A percentile compares a stretch with the other conserved stretches of the same genome.
Evolutionary conservation across 495 filamentous ascomycete species (phyloP).

Genomic region (Aspergillus conjunctus): DNA sequence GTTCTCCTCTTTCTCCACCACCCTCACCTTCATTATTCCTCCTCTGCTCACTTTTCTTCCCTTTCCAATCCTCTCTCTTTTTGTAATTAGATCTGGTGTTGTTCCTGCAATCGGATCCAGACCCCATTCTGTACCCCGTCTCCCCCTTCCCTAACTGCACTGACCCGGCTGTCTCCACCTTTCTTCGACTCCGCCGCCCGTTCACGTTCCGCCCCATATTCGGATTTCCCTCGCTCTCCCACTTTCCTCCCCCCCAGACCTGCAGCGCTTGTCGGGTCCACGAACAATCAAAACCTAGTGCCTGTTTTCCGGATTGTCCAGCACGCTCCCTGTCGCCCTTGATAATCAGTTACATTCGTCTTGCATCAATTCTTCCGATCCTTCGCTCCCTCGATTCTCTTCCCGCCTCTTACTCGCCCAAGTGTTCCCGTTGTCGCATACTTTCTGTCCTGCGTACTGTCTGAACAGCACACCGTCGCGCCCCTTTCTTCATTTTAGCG

Average conservation of each 20-base stretch:
- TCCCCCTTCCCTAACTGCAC: slow-evolving; percentile 5
- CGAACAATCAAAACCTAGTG: slow-evolving; percentile 21
- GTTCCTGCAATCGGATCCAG: not conserved
- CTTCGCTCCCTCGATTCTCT: not conserved
- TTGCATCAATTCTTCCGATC: slow-evolving; percentile 7
- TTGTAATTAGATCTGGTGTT: slow-evolving; percentile 7
- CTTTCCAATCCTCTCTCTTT: slow-evolving; percentile 8
- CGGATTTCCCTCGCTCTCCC: slow-evolving; percentile 21
- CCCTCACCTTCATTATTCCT: slow-evolving; percentile 9
- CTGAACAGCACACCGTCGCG: slow-evolving; percentile 14
- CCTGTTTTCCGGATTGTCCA: not conserved
- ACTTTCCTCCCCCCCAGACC: slow-evolving; percentile 9
- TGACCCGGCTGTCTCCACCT: slow-evolving; percentile 21
- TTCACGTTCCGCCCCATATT: slow-evolving; percentile 33
- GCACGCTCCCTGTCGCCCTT: slow-evolving; percentile 19
- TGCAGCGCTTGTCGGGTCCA: slow-evolving; percentile 15
- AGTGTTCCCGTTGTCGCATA: slow-evolving; percentile 20
- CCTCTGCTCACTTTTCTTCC: slow-evolving; percentile 9
- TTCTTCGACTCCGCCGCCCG: slow-evolving; percentile 28
- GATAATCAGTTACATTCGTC: slow-evolving; percentile 1
- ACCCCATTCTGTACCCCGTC: slow-evolving; percentile 5
- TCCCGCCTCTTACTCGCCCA: slow-evolving; percentile 4
- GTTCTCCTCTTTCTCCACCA: slow-evolving; percentile 13
- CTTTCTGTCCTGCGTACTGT: slow-evolving; percentile 17
- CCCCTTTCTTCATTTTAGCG: slow-evolving; percentile 7